Evolutionary conservation across 768 basidiomycete species (phyloP).

Genomic region (Termitomyces sp.): DNA sequence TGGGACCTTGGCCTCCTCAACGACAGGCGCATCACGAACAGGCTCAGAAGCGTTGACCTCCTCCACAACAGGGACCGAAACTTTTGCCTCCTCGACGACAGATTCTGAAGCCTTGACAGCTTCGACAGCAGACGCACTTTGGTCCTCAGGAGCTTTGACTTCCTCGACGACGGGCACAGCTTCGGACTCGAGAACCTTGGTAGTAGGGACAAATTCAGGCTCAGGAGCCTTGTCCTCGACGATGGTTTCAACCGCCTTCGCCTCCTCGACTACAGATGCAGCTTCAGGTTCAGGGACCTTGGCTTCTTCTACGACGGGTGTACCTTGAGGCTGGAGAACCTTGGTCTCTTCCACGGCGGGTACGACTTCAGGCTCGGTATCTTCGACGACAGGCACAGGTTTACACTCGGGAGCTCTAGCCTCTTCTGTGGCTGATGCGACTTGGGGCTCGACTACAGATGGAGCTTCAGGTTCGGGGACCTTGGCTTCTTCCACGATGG

Average conservation of each 20-base stretch:
- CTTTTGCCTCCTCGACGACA: not conserved
- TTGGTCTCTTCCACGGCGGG: not conserved
- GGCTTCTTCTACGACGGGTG: not conserved
- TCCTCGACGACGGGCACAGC: not conserved
- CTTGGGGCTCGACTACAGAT: too few species aligned
- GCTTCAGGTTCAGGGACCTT: not conserved
- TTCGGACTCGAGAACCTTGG: not conserved
- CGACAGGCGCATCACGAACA: not conserved
- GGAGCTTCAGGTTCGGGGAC: too few species aligned
- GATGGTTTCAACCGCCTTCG: not conserved
- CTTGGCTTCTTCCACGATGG: too few species aligned
- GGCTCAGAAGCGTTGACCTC: slow-evolving; percentile 1
- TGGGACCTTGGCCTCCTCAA: not conserved
- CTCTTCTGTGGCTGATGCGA: slow-evolving; percentile 1
- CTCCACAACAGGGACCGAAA: not conserved
- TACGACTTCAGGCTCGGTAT: not conserved
- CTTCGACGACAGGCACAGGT: not conserved
- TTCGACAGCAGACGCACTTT: not conserved
- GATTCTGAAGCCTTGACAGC: not conserved
- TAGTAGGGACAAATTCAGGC: not conserved
- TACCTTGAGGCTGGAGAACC: not conserved
- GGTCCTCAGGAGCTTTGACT: not conserved
- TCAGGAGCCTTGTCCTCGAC: not conserved
- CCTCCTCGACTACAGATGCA: not conserved
- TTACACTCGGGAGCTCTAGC: not conserved